Evolutionary conservation across 2,329 filamentous ascomycete species (phyloP).

Genomic region (Aureobasidium sp.): DNA sequence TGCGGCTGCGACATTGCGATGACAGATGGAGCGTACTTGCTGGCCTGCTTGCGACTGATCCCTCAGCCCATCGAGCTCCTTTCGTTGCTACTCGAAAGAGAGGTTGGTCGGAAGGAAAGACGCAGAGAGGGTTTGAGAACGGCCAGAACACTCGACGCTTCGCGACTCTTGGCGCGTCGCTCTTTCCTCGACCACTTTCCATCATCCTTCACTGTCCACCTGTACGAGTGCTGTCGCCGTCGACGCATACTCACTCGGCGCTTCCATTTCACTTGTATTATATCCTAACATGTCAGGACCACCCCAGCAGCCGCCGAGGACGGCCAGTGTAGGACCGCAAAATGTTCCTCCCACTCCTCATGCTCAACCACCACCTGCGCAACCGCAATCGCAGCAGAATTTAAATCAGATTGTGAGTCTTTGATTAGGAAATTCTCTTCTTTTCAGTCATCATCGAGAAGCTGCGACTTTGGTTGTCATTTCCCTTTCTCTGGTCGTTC

Average conservation of each 20-base stretch:
- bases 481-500: background rate
- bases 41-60: background rate
- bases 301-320: conserved; percentile 30
- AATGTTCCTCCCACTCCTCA: conserved; percentile 21
- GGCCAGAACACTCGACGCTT: background rate
- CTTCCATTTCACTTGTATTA: background rate
- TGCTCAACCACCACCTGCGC: conserved; percentile 40
- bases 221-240: background rate
- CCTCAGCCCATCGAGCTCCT: conserved; percentile 17
- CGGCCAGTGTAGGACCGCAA: conserved; percentile 30
- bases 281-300: conserved; percentile 30
- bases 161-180: conserved; percentile 10
- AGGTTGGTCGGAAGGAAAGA: background rate
- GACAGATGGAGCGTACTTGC: conserved; percentile 5
- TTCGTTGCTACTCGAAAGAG: background rate
- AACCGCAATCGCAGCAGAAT: conserved; percentile 72
- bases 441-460: background rate
- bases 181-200: conserved; percentile 1
- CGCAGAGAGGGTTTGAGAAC: background rate
- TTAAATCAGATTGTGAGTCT: conserved; percentile 87
- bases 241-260: background rate
- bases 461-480: background rate
- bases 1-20: conserved; percentile 21
- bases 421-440: background rate
- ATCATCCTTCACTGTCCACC: background rate